Evolutionary conservation across 352 stramenopile species (phyloP).

Genomic region (Lagenidium giganteum): DNA sequence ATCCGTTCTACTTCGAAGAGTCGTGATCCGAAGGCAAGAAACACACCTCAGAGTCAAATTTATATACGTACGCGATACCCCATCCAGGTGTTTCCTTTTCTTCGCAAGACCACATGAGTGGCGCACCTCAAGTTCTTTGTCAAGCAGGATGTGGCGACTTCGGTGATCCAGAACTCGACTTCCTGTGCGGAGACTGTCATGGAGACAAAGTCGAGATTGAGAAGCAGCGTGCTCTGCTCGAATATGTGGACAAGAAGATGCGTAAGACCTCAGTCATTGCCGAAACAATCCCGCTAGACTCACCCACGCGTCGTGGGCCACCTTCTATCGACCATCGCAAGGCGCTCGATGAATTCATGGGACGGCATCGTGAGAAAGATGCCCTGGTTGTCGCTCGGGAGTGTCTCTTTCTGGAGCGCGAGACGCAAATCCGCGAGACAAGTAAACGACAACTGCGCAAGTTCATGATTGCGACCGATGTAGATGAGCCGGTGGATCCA

Average conservation of each 20-base stretch:
- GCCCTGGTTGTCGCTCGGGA: constrained; percentile 32
- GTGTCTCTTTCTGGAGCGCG: constrained; percentile 50
- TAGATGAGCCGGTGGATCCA: constrained; percentile 41
- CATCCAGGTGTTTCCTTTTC: constrained; percentile 6
- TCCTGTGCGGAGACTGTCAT: constrained; percentile 67
- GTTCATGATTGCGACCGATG: constrained; percentile 69
- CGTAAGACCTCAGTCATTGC: neutral
- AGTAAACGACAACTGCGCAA: constrained; percentile 52
- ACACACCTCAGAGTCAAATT: constrained; percentile 8
- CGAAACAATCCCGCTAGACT: neutral
- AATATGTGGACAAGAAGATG: constrained; percentile 22
- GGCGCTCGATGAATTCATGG: constrained; percentile 47
- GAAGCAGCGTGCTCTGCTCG: constrained; percentile 34
- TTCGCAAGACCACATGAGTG: constrained; percentile 30
- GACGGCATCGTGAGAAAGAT: constrained; percentile 33
- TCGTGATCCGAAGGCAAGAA: neutral
- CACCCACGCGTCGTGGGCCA: constrained; percentile 22
- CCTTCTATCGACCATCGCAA: constrained; percentile 48
- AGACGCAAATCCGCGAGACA: constrained; percentile 47
- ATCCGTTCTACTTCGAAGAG: constrained; percentile 73
- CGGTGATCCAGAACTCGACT: constrained; percentile 51
- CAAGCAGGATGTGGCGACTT: constrained; percentile 47
- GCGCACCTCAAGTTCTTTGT: constrained; percentile 39
- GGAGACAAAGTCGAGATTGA: constrained; percentile 36
- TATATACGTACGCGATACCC: neutral